phyloP scores from a whole-genome alignment of 495 filamentous ascomycete genomes.

The Penicillium cataractarum region DNA sequence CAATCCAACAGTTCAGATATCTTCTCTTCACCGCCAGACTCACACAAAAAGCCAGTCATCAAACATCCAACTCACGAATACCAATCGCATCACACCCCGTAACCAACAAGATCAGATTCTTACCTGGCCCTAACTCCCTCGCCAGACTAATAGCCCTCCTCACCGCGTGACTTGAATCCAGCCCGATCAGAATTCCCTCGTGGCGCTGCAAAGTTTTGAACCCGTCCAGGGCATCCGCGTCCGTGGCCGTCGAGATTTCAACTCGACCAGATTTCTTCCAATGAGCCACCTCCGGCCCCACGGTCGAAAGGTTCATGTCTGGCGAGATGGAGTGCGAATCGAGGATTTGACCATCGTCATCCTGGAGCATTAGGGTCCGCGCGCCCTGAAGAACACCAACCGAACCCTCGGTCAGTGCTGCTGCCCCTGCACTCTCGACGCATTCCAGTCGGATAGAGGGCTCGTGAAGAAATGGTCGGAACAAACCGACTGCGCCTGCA shows the following conservation, averaged over 20 bases:
- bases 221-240: constrained; percentile 40
- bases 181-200: constrained; percentile 35
- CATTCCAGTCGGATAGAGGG: constrained; percentile 26
- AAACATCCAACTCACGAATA: constrained; percentile 16
- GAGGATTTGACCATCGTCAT: constrained; percentile 36
- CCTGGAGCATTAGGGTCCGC: constrained; percentile 37
- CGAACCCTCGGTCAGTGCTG: constrained; percentile 31
- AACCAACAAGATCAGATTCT: constrained; percentile 41
- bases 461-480: constrained; percentile 33
- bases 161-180: constrained; percentile 42
- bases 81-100: constrained; percentile 33
- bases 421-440: constrained; percentile 33
- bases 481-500: constrained; percentile 35
- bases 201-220: constrained; percentile 33
- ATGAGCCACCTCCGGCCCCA: constrained; percentile 39
- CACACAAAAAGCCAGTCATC: constrained; percentile 3
- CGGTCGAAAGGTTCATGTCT: constrained; percentile 38
- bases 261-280: constrained; percentile 38
- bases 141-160: constrained; percentile 29
- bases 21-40: background rate
- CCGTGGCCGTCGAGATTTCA: constrained; percentile 34
- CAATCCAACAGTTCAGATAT: background rate
- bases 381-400: constrained; percentile 39
- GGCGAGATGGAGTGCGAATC: constrained; percentile 38
- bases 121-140: constrained; percentile 34